These are phyloP conservation scores for Mediolabrus comicus DNA, from an alignment of 108 stramenopile species.

Conservation along the genomic window DNA sequence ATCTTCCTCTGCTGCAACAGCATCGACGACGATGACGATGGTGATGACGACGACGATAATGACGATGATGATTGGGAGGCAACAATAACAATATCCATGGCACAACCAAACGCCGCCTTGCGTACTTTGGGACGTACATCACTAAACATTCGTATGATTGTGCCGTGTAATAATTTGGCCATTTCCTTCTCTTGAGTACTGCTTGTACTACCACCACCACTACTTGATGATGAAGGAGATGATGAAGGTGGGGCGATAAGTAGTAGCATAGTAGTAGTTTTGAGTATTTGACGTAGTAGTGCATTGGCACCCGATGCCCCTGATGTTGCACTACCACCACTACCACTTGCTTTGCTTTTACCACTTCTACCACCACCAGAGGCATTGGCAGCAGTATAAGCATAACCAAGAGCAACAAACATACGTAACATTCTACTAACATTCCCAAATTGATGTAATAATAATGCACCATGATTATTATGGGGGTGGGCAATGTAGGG, in stretches of 20 bases:
- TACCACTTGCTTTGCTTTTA: too few relatives aligned
- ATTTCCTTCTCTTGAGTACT: slow-evolving; percentile 30
- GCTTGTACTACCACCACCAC: too few relatives aligned
- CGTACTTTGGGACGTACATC: slow-evolving; percentile 59
- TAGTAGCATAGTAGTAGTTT: slow-evolving; percentile 8
- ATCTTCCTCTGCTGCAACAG: slow-evolving; percentile 12
- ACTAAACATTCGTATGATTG: slow-evolving; percentile 51
- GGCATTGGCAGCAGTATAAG: slow-evolving; percentile 26
- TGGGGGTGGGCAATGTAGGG: slow-evolving; percentile 47
- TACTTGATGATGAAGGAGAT: slow-evolving; percentile 25
- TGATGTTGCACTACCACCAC: too few relatives aligned
- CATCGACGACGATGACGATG: not conserved
- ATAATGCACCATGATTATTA: slow-evolving; percentile 38
- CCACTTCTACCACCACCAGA: too few relatives aligned
- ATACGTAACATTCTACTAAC: slow-evolving; percentile 54
- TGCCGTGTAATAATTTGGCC: slow-evolving; percentile 42
- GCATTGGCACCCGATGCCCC: slow-evolving; percentile 18
- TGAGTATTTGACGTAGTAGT: slow-evolving; percentile 37
- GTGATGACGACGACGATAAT: not conserved
- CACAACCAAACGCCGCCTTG: slow-evolving; percentile 46
- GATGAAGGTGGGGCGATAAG: slow-evolving; percentile 18
- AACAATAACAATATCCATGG: slow-evolving; percentile 49
- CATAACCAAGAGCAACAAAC: slow-evolving; percentile 40
- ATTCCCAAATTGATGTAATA: slow-evolving; percentile 47
- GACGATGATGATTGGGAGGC: too few relatives aligned